Percentiles rank a stretch among this genome's conserved stretches.
phyloP scores from a whole-genome alignment of 768 basidiomycete species.

The Podaxis carcinomalis region DNA sequence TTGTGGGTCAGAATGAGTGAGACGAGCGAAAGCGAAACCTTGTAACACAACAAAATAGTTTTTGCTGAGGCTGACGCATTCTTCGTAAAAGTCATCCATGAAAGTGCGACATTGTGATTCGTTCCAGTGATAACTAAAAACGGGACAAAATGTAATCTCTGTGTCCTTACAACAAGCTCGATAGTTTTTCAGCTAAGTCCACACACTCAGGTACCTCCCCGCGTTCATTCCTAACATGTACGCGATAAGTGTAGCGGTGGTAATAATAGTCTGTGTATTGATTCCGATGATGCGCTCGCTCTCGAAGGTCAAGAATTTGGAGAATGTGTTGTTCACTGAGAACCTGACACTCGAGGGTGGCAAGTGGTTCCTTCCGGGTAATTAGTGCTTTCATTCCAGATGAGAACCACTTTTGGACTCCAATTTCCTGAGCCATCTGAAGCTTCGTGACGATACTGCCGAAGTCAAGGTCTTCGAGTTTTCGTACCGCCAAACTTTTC shows the following conservation, averaged over 20 bases:
- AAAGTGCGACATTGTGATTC: too few species aligned
- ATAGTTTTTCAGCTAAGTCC: too few species aligned
- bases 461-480: neutral
- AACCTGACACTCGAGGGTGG: neutral
- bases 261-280: neutral
- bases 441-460: neutral
- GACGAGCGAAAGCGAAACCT: neutral
- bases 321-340: neutral
- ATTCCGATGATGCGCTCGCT: slow-evolving; percentile 1
- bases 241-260: neutral
- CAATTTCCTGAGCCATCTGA: slow-evolving; percentile 4
- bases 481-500: neutral
- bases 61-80: too few species aligned
- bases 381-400: neutral
- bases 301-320: slow-evolving; percentile 8
- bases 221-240: too few species aligned
- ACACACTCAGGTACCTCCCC: too few species aligned
- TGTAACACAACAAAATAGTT: too few species aligned
- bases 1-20: slow-evolving; percentile 36
- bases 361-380: neutral
- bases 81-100: too few species aligned
- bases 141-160: too few species aligned
- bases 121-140: too few species aligned
- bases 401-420: slow-evolving; percentile 4
- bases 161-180: too few species aligned